phyloP scores from a whole-genome alignment of 768 basidiomycete genomes.

The Phaeolepiota aurea region DNA sequence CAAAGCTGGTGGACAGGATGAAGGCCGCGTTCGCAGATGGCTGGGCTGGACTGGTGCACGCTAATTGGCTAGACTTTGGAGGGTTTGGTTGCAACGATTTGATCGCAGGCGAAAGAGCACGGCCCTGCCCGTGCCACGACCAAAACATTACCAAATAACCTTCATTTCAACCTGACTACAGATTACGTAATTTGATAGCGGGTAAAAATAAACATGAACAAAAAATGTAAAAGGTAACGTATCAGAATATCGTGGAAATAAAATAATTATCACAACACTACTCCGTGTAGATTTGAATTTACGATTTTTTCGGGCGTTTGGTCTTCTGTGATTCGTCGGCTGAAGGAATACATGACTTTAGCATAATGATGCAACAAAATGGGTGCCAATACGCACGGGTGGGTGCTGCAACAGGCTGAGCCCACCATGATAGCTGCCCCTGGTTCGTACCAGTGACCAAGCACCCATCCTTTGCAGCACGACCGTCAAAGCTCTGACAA shows the following conservation, averaged over 20 bases:
- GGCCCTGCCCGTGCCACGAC: conserved; percentile 23
- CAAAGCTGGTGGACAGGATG: not conserved
- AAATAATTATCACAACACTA: no score
- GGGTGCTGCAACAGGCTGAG: conserved; percentile 28
- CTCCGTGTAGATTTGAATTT: no score
- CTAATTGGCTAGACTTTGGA: conserved; percentile 26
- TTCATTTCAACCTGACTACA: conserved; percentile 2
- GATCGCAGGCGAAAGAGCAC: conserved; percentile 29
- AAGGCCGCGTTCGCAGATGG: not conserved
- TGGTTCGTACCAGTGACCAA: conserved; percentile 50
- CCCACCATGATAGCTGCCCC: conserved; percentile 55
- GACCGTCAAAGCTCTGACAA: conserved; percentile 39
- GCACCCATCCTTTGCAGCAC: conserved; percentile 26
- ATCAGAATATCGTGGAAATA: no score
- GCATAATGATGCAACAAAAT: not conserved
- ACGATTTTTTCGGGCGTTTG: not conserved
- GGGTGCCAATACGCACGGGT: conserved; percentile 5
- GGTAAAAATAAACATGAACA: no score
- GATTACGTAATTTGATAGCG: not conserved
- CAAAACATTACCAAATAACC: conserved; percentile 27
- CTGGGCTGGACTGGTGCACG: conserved; percentile 28
- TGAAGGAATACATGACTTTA: not conserved
- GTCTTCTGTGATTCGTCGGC: conserved; percentile 8
- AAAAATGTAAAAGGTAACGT: no score
- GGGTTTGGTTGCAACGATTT: conserved; percentile 37